Percentiles rank a stretch among this genome's conserved stretches.
Evolutionary conservation across 768 basidiomycete species (phyloP).

Genomic region (Arthromyces matolae): DNA sequence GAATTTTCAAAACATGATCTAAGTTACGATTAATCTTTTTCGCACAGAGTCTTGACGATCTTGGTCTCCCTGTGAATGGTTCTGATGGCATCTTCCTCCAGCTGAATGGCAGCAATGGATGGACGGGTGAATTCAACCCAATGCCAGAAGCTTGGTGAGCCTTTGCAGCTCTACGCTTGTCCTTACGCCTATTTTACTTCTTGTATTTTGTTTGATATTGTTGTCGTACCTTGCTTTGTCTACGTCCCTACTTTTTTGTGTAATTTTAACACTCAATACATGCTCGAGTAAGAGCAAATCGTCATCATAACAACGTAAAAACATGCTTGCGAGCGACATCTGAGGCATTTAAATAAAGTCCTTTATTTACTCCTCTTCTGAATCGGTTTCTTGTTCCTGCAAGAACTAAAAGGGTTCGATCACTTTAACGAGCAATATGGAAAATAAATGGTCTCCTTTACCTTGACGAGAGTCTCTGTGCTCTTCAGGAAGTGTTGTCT

Average conservation of each 20-base stretch:
- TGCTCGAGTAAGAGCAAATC: not conserved
- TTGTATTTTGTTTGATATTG: no score
- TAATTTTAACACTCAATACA: no score
- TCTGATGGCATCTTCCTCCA: slow-evolving; percentile 88
- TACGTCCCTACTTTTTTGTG: not conserved
- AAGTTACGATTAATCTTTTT: not conserved
- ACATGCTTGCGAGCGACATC: no score
- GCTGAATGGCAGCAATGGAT: slow-evolving; percentile 65
- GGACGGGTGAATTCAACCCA: slow-evolving; percentile 70
- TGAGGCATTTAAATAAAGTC: no score
- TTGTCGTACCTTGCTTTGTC: no score
- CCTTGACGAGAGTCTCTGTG: slow-evolving; percentile 88
- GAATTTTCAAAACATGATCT: slow-evolving; percentile 21
- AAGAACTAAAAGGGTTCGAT: slow-evolving; percentile 55
- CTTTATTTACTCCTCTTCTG: slow-evolving; percentile 49
- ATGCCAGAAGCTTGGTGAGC: slow-evolving; percentile 84
- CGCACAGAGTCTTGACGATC: slow-evolving; percentile 75
- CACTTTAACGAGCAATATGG: not conserved
- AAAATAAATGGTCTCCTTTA: slow-evolving; percentile 26
- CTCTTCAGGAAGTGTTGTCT: slow-evolving; percentile 92
- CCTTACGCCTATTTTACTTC: not conserved
- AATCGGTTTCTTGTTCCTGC: slow-evolving; percentile 84
- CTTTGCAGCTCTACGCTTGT: not conserved
- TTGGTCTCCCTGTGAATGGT: slow-evolving; percentile 88
- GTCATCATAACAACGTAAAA: no score